Conservation (phyloP, 805 yeast genomes). For the Candida caryicola region DNA sequence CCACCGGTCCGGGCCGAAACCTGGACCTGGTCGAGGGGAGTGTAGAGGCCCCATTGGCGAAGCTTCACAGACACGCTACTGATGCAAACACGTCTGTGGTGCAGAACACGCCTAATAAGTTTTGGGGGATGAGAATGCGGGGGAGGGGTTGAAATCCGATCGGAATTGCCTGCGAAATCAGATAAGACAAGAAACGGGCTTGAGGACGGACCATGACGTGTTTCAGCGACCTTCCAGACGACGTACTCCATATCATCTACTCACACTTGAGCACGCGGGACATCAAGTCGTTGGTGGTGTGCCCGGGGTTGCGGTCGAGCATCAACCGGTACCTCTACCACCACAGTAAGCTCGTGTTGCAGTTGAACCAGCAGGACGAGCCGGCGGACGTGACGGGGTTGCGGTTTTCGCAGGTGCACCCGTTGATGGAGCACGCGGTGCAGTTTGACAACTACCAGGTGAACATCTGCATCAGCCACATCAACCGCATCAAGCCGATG, state of each 20-base stretch:
- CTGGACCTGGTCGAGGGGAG: too few species aligned
- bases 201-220: constrained; percentile 1
- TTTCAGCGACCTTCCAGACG: constrained; percentile 7
- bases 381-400: not conserved
- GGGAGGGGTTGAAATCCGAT: not conserved
- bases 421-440: not conserved
- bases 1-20: too few species aligned
- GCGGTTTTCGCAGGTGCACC: not conserved
- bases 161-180: not conserved
- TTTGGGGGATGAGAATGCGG: too few species aligned
- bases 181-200: too few species aligned
- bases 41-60: too few species aligned
- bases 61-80: too few species aligned
- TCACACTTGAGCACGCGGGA: constrained; percentile 2
- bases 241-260: constrained; percentile 6
- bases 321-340: constrained; percentile 7
- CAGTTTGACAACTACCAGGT: not conserved
- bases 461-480: not conserved
- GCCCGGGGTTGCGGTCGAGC: constrained; percentile 3
- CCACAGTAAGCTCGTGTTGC: constrained; percentile 6
- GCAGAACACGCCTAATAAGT: too few species aligned
- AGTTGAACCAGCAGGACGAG: constrained; percentile 1
- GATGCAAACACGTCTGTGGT: too few species aligned
- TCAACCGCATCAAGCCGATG: not conserved
- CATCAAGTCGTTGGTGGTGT: constrained; percentile 5